phyloP scores from a whole-genome alignment of 306 rosid species.

The Cucurbita ficifolia region DNA sequence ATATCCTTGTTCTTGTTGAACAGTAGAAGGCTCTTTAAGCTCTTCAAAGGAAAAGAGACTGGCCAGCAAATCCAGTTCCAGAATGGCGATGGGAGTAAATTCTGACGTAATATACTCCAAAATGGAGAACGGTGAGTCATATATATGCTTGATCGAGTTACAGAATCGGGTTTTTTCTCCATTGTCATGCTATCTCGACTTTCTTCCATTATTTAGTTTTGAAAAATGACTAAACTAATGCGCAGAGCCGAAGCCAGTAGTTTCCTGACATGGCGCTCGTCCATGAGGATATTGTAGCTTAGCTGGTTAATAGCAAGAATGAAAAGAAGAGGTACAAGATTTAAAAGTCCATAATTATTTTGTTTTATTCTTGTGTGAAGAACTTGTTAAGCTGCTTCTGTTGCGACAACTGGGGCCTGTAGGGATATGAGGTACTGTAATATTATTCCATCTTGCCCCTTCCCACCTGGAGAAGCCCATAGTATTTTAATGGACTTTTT shows the following conservation, averaged over 20 bases:
- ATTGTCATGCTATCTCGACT: neutral
- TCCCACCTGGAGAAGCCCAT: neutral
- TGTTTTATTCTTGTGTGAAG: neutral
- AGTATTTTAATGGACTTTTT: too few species aligned
- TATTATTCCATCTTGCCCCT: neutral
- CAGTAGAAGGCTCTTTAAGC: slow-evolving; percentile 84
- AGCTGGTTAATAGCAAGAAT: neutral
- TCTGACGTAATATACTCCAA: slow-evolving; percentile 13
- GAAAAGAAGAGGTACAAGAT: neutral
- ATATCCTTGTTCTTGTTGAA: neutral
- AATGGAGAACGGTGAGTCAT: slow-evolving; percentile 35
- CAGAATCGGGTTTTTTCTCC: neutral
- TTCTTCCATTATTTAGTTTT: neutral
- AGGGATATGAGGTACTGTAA: neutral
- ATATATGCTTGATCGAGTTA: neutral
- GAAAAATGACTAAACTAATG: neutral
- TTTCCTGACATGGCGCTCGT: slow-evolving; percentile 12
- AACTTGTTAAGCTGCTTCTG: neutral
- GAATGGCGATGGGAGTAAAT: slow-evolving; percentile 9
- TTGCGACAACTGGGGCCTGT: neutral
- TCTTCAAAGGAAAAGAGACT: slow-evolving; percentile 37
- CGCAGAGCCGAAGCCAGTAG: slow-evolving; percentile 30
- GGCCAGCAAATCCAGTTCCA: slow-evolving; percentile 23
- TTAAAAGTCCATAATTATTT: neutral
- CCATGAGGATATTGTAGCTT: neutral